Conservation (phyloP, 1,139 yeast species). For the Yamadazyma dendronema region DNA sequence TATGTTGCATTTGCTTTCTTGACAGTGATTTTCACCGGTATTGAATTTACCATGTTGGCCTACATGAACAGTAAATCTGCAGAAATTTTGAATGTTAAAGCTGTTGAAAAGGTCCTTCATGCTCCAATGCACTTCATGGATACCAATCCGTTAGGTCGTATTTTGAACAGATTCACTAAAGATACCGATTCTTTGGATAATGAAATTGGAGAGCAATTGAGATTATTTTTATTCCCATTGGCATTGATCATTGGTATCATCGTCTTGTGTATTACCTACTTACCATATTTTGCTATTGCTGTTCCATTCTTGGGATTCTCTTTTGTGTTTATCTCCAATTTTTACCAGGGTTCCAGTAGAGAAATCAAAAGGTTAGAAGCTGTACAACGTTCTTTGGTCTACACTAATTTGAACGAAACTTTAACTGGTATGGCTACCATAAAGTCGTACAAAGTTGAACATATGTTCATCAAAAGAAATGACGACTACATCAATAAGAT, state of each 20-base stretch:
- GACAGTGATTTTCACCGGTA: conserved; percentile 47
- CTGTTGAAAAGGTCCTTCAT: conserved; percentile 37
- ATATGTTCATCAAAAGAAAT: conserved; percentile 51
- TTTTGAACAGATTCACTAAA: conserved; percentile 65
- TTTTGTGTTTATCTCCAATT: conserved; percentile 41
- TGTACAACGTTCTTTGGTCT: conserved; percentile 69
- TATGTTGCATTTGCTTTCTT: conserved; percentile 35
- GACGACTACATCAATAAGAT: conserved; percentile 54
- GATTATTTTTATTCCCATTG: conserved; percentile 45
- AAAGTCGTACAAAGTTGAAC: conserved; percentile 55
- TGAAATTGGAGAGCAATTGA: conserved; percentile 62
- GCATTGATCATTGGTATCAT: conserved; percentile 63
- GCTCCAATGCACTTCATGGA: conserved; percentile 61
- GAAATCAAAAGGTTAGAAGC: conserved; percentile 86
- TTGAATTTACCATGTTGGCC: conserved; percentile 55
- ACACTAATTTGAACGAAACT: conserved; percentile 74
- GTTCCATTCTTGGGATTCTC: conserved; percentile 15
- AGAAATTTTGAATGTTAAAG: conserved; percentile 33
- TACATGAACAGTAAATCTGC: conserved; percentile 49
- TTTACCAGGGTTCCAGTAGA: conserved; percentile 69
- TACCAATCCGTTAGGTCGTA: conserved; percentile 63
- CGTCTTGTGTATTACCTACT: conserved; percentile 65
- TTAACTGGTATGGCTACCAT: conserved; percentile 72
- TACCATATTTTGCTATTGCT: conserved; percentile 55
- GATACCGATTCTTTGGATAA: conserved; percentile 86